Conservation (phyloP, 257 asterid species). For the Nicotiana undulata region DNA sequence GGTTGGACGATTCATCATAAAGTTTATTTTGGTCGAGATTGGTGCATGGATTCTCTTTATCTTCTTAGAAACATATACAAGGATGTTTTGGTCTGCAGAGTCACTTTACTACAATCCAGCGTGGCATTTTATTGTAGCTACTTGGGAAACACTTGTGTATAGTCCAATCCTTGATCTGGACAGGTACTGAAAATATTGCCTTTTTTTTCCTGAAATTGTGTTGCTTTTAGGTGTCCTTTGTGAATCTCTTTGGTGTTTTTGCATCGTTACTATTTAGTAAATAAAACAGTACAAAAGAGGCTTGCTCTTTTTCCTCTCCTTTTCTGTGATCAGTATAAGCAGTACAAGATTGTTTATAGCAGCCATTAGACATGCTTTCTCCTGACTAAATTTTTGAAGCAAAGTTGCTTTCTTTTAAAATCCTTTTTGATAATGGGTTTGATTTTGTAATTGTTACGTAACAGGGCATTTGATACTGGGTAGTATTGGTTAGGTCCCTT, state of each 20-base stretch:
- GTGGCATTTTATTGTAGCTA: constrained; percentile 75
- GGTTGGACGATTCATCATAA: constrained; percentile 83
- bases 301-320: background rate
- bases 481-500: background rate
- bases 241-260: background rate
- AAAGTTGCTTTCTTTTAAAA: background rate
- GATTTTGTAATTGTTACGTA: background rate
- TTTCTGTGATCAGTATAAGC: background rate
- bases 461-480: background rate
- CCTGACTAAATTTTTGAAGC: background rate
- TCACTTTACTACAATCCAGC: constrained; percentile 95
- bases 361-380: background rate
- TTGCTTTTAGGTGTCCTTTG: background rate
- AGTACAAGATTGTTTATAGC: background rate
- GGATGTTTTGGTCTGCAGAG: constrained; percentile 99
- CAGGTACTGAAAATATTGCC: constrained; percentile 38
- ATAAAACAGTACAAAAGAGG: background rate
- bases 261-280: background rate
- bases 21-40: constrained; percentile 75
- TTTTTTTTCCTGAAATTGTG: background rate
- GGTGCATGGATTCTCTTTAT: constrained; percentile 97
- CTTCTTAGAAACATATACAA: constrained; percentile 93
- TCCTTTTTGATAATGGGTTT: background rate
- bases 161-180: constrained; percentile 96
- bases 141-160: constrained; percentile 95